Conservation (phyloP, 164 flowering plant species). For the Sedum album region DNA sequence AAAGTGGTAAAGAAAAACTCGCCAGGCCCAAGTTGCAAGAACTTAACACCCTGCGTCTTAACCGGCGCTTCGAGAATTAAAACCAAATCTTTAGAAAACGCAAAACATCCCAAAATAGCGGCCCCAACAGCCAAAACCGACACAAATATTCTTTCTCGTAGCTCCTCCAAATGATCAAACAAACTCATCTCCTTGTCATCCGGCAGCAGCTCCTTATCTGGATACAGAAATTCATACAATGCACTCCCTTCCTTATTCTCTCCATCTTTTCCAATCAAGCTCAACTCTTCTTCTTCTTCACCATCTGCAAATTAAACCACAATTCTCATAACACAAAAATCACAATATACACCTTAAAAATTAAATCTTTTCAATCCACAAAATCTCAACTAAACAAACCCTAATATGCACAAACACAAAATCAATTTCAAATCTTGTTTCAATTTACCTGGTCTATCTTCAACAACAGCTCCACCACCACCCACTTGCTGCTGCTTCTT, state of each 20-base stretch:
- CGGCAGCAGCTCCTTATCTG: constrained; percentile 81
- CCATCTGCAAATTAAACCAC: constrained; percentile 17
- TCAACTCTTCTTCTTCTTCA: constrained; percentile 15
- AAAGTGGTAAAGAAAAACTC: background rate
- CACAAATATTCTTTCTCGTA: constrained; percentile 72
- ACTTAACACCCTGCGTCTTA: constrained; percentile 63
- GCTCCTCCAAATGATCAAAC: constrained; percentile 92
- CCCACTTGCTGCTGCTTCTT: constrained; percentile 25
- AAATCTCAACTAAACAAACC: background rate
- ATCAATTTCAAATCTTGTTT: background rate
- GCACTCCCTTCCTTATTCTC: constrained; percentile 20
- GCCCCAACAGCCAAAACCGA: constrained; percentile 25
- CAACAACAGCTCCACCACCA: constrained; percentile 40
- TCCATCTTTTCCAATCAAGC: constrained; percentile 20
- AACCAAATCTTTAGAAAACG: constrained; percentile 43
- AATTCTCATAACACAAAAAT: background rate
- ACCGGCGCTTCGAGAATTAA: background rate
- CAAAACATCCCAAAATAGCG: constrained; percentile 26
- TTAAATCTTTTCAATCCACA: background rate
- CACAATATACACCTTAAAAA: background rate
- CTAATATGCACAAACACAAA: background rate
- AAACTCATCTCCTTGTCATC: constrained; percentile 92
- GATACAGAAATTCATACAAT: constrained; percentile 72
- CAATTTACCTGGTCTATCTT: constrained; percentile 50
- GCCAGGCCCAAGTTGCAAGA: background rate